These are phyloP conservation scores for Pontederia paniculata DNA, from an alignment of 176 grass and related monocot species.

Conservation along the genomic window DNA sequence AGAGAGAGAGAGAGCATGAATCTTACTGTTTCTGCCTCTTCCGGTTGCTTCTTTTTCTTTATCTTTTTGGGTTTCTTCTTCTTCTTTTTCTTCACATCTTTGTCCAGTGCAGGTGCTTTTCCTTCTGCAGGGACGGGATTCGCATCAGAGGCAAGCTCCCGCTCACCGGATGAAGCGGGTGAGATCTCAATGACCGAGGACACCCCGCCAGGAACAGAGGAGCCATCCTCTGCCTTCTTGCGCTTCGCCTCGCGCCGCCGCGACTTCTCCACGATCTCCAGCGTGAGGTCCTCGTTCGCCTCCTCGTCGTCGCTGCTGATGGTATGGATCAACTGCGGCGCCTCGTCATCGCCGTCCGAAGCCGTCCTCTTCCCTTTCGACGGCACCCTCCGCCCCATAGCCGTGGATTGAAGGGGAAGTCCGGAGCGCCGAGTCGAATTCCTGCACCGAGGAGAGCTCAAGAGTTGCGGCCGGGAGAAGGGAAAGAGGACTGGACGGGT, in stretches of 20 bases:
- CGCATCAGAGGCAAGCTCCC: background rate
- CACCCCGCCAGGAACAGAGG: background rate
- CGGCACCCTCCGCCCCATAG: slow-evolving; percentile 37
- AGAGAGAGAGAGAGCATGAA: slow-evolving; percentile 3
- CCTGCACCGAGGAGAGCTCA: too few species aligned
- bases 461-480: too few species aligned
- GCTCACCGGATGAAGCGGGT: slow-evolving; percentile 28
- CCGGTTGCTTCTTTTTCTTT: slow-evolving; percentile 27
- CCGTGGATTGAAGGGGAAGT: background rate
- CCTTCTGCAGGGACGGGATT: background rate
- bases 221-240: slow-evolving; percentile 5
- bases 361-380: slow-evolving; percentile 30
- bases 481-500: too few species aligned
- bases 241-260: slow-evolving; percentile 28
- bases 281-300: slow-evolving; percentile 72
- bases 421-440: background rate
- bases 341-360: slow-evolving; percentile 14
- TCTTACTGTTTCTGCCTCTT: slow-evolving; percentile 6
- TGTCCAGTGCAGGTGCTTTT: slow-evolving; percentile 22
- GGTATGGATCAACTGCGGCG: background rate
- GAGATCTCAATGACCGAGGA: background rate
- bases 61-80: slow-evolving; percentile 34
- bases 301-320: slow-evolving; percentile 54
- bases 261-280: slow-evolving; percentile 60
- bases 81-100: slow-evolving; percentile 27